A percentile compares a stretch with the other conserved stretches of the same genome.
Conservation (phyloP, 306 rosid genomes). For the Sechiopsis laciniata region DNA sequence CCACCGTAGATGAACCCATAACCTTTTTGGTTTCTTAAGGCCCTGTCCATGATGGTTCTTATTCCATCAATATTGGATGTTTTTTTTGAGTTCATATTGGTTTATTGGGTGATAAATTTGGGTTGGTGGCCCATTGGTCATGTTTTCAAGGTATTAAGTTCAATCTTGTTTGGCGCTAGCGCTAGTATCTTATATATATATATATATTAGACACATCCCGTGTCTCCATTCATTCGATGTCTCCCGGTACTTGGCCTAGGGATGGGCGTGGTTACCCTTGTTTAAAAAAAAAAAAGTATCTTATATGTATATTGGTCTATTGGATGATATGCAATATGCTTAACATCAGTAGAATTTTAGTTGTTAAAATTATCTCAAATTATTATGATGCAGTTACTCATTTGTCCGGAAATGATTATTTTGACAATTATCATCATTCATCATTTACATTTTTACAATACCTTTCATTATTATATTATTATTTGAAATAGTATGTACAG, state of each 20-base stretch:
- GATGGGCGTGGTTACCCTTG: too few species aligned
- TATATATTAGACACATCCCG: too few species aligned
- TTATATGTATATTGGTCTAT: neutral
- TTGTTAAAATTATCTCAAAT: neutral
- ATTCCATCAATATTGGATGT: neutral
- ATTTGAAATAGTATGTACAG: neutral
- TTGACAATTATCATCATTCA: neutral
- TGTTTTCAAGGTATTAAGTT: neutral
- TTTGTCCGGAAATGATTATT: neutral
- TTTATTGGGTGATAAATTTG: neutral
- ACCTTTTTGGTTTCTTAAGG: too few species aligned
- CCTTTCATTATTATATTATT: neutral
- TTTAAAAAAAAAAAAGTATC: too few species aligned
- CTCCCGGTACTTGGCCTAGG: too few species aligned
- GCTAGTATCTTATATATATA: neutral
- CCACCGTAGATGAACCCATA: too few species aligned
- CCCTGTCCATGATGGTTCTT: too few species aligned
- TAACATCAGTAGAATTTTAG: neutral
- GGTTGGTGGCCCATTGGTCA: neutral
- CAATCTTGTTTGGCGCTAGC: neutral
- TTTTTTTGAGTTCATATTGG: neutral
- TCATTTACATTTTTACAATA: neutral
- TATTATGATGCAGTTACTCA: slow-evolving; percentile 5
- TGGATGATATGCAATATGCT: neutral
- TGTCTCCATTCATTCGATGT: too few species aligned